Evolutionary conservation across 208 protist species (phyloP).

Genomic region (Trypanosoma melophagium): DNA sequence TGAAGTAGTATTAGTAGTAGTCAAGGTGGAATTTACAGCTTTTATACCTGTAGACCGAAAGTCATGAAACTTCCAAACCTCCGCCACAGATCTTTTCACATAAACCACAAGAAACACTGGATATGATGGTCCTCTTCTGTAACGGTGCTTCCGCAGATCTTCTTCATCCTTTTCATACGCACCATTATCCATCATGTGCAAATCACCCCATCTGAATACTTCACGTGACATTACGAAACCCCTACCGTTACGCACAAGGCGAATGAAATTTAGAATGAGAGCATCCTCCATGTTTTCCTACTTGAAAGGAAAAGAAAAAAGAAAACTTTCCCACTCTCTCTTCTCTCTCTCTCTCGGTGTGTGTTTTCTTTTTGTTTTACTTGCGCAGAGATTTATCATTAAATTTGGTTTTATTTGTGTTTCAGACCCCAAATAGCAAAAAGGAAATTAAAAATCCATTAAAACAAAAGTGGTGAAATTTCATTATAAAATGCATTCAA

Average conservation of each 20-base stretch:
- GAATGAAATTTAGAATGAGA: conserved; percentile 30
- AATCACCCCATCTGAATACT: conserved; percentile 23
- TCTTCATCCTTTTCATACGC: conserved; percentile 13
- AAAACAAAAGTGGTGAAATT: too few relatives aligned
- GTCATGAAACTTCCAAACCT: conserved; percentile 30
- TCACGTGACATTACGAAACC: background rate
- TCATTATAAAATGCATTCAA: too few relatives aligned
- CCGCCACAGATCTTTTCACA: conserved; percentile 21
- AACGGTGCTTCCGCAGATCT: background rate
- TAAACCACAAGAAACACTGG: conserved; percentile 17
- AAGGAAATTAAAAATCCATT: too few relatives aligned
- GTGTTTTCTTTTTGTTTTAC: too few relatives aligned
- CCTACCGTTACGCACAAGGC: conserved; percentile 31
- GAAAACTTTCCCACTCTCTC: too few relatives aligned
- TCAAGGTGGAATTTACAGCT: too few relatives aligned
- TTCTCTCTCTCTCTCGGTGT: too few relatives aligned
- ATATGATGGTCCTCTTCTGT: background rate
- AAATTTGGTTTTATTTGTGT: too few relatives aligned
- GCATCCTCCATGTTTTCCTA: conserved; percentile 20
- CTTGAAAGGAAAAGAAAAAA: too few relatives aligned
- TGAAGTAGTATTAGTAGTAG: too few relatives aligned
- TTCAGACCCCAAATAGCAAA: too few relatives aligned
- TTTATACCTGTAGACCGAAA: background rate
- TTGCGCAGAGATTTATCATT: too few relatives aligned
- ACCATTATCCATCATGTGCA: conserved; percentile 22